Base-by-base conservation (phyloP, 192 early-diverging fungal genomes). In the Phlyctochytrium bullatum region DNA sequence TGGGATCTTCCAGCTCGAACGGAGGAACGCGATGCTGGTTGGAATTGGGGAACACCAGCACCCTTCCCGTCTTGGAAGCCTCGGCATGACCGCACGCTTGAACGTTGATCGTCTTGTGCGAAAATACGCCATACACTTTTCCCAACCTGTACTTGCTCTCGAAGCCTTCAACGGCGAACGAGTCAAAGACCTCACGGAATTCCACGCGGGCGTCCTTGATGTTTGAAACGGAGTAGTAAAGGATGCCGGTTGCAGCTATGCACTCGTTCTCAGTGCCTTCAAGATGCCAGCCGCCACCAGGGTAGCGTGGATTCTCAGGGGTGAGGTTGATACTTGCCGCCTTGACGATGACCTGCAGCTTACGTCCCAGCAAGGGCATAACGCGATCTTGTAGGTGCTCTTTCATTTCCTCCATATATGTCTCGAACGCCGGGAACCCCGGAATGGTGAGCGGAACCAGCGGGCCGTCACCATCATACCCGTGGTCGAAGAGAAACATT, bases 141-240 rank as follows among this genome's bases (percentile, higher is more conserved):
- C n/a, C n/a, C n/a, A n/a, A n/a, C 33, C 25, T 10, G 2, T 56
- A 35, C 31, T 72, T 75, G 33, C 73, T 78, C 3, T 28, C 25
- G 2, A 74, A 73, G 3, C 57, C 47, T 1, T 61, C 51, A 2
- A 35, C 58, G n/a, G 65, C 62, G 53, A 33, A 32, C 14, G 24
- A 16, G 40, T 47, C 40, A n/a, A 62, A 53, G 3, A 31, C 62
- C 3, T 70, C 61, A 17, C 85, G 83, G 72, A 92, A 92, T 0
- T 59, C 61, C 29, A 90, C 78, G 0, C 74, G 73, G 31, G 81
- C 80, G 6, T 80, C 74, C 23, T 83, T 84, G 61, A 91, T 86
- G 79, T 92, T 90, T 25, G 84, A 81, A 0, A 84, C 68, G 62
- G 82, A 80, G 73, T 89, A 90, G 73, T 90, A 91, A 69, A 86